Evolutionary conservation across 805 yeast genomes (phyloP), one percentile per base, ranked within the genome.

Genomic region (Priceomyces medius): DNA sequence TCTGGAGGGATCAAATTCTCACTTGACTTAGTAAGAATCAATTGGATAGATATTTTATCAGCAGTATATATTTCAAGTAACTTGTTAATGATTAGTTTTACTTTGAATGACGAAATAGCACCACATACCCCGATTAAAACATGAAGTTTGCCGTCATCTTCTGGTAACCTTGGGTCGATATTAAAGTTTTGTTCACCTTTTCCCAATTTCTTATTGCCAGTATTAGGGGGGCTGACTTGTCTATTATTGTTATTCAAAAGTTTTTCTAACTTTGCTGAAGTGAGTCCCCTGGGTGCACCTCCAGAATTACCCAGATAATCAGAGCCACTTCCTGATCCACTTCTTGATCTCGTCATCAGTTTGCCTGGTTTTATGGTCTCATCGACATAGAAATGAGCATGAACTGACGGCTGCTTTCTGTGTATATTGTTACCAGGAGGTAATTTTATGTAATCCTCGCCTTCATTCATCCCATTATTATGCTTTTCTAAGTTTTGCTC

Each of bases 331-430:
- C 54, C 51, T 9, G 73, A 67, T 6, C 71, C 70, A 47, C 73
- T 68, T 41, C 75, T 55, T 2, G 73, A 66, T 29, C 73, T 42
- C 39, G 48, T 60, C 21, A 35, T 46, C 3, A 53, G 42, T 42
- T 66, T 68, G 7, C 51, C 58, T 5, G 63, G 81, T 53, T 78
- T 82, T n/a, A 79, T 56, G 1, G 83, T 71, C 42, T 85, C 90
- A 46, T 81, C 85, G 7, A 80, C 81, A 49, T 74, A 76, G 56
- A 86, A 86, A 61, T 85, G 95, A 0, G 93, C 89, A 62, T 86
- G 95, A 47, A 83, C 82, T 0, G 86, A 76, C 13, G 85, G 74
- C 16, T 75, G 56, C 57, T 79, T 76, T 50, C 77, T 76, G 53
- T 77, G 84, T 2, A 47, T 36, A 26, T 54, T 48, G 7, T 54